Evolutionary conservation across 208 protist species (phyloP).

Genomic region (Angomonas deanei): DNA sequence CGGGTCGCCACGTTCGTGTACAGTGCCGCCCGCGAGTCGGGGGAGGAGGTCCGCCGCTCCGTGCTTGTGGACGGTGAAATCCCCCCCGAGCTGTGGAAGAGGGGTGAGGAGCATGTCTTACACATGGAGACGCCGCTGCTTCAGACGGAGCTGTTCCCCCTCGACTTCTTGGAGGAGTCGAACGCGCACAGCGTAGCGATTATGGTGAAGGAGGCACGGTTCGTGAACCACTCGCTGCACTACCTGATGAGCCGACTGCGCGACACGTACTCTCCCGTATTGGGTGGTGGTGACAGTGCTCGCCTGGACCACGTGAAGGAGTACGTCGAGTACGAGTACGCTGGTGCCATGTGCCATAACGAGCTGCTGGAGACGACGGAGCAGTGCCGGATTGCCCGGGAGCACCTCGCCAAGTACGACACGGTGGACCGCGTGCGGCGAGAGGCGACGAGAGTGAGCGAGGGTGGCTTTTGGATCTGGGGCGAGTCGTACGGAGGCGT

Average conservation of each 20-base stretch:
- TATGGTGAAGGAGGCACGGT: slow-evolving; percentile 56
- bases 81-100: slow-evolving; percentile 30
- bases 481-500: slow-evolving; percentile 69
- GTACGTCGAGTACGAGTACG: slow-evolving; percentile 38
- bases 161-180: slow-evolving; percentile 72
- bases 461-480: slow-evolving; percentile 64
- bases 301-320: slow-evolving; percentile 10
- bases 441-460: slow-evolving; percentile 38
- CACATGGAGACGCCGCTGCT: slow-evolving; percentile 44
- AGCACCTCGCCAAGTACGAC: slow-evolving; percentile 34
- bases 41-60: no score
- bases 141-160: slow-evolving; percentile 45
- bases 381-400: slow-evolving; percentile 20
- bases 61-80: slow-evolving; percentile 20
- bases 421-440: slow-evolving; percentile 31
- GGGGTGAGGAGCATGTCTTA: slow-evolving; percentile 36
- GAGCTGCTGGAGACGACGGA: slow-evolving; percentile 2
- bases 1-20: slow-evolving; percentile 33
- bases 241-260: slow-evolving; percentile 37
- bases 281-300: slow-evolving; percentile 10
- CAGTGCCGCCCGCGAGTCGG: neutral
- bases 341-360: slow-evolving; percentile 21
- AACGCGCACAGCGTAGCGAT: slow-evolving; percentile 55
- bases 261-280: slow-evolving; percentile 28
- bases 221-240: slow-evolving; percentile 61